These are phyloP conservation scores for Pythium grandisporangium DNA, from an alignment of 352 stramenopile genomes.

Conservation along the genomic window DNA sequence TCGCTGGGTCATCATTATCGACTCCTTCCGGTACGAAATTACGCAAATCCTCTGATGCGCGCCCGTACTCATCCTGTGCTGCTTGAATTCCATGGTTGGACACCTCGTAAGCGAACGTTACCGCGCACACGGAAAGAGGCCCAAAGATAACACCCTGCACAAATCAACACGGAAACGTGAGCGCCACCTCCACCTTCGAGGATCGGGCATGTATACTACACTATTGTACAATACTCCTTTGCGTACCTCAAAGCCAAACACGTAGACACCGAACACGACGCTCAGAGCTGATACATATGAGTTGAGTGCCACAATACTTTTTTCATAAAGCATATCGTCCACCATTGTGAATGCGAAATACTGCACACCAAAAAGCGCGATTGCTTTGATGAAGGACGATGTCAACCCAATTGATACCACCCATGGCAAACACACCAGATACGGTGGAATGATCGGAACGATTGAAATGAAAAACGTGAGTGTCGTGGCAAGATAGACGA, in stretches of 20 bases:
- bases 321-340: slow-evolving; percentile 86
- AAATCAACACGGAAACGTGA: too few relatives aligned
- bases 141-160: slow-evolving; percentile 76
- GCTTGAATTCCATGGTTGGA: slow-evolving; percentile 84
- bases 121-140: slow-evolving; percentile 70
- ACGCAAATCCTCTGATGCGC: slow-evolving; percentile 26
- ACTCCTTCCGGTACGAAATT: slow-evolving; percentile 8
- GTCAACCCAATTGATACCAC: slow-evolving; percentile 71
- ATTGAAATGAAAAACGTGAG: slow-evolving; percentile 87
- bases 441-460: slow-evolving; percentile 80
- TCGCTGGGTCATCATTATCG: slow-evolving; percentile 11
- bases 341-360: slow-evolving; percentile 81
- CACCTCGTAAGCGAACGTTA: slow-evolving; percentile 80
- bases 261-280: slow-evolving; percentile 81
- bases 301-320: slow-evolving; percentile 79
- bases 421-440: slow-evolving; percentile 80
- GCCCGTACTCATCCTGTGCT: slow-evolving; percentile 53
- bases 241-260: slow-evolving; percentile 78
- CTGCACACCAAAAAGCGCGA: slow-evolving; percentile 71
- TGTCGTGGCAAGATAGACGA: slow-evolving; percentile 79
- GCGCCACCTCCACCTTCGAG: too few relatives aligned
- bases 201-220: too few relatives aligned
- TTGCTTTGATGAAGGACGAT: slow-evolving; percentile 71
- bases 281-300: slow-evolving; percentile 82
- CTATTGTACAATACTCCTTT: too few relatives aligned